These are phyloP conservation scores for Tulasnella sp. DNA, from an alignment of 768 basidiomycete genomes.

Conservation along the genomic window DNA sequence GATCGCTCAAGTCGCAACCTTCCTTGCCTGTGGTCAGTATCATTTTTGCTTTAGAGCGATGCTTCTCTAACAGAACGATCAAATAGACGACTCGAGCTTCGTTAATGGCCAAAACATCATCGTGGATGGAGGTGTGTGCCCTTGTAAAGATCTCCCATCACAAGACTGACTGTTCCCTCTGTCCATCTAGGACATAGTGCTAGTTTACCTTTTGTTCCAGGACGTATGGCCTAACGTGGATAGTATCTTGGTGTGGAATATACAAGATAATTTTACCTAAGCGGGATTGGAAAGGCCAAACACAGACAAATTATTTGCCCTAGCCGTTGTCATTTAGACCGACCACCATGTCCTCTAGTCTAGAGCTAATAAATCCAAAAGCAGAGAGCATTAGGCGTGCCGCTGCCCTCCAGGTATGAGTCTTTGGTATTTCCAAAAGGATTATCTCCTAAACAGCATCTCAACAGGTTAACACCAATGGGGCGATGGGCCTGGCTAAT, in stretches of 20 bases:
- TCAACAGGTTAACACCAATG: slow-evolving; percentile 81
- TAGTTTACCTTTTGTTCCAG: slow-evolving; percentile 20
- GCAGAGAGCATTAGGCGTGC: slow-evolving; percentile 91
- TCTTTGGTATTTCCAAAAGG: slow-evolving; percentile 26
- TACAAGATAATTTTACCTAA: not conserved
- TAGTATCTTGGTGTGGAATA: not conserved
- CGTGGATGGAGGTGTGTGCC: slow-evolving; percentile 71
- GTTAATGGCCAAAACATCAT: slow-evolving; percentile 88
- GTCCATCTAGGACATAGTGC: slow-evolving; percentile 22
- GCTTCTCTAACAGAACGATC: not conserved
- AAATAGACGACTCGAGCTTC: slow-evolving; percentile 82
- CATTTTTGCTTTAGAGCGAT: not conserved
- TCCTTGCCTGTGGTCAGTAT: slow-evolving; percentile 76
- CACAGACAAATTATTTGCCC: slow-evolving; percentile 3
- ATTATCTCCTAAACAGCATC: slow-evolving; percentile 34
- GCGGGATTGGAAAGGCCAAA: not conserved
- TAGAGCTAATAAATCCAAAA: slow-evolving; percentile 96
- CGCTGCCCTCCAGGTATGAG: slow-evolving; percentile 84
- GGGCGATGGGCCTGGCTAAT: slow-evolving; percentile 95
- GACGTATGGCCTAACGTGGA: slow-evolving; percentile 4
- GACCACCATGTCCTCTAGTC: slow-evolving; percentile 38
- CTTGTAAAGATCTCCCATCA: not conserved
- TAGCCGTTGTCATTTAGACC: slow-evolving; percentile 28
- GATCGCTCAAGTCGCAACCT: slow-evolving; percentile 82
- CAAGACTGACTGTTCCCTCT: not conserved